A percentile compares a stretch with the other conserved stretches of the same genome.
Conservation (phyloP, 257 asterid genomes). For the Solanum pinnatisectum region DNA sequence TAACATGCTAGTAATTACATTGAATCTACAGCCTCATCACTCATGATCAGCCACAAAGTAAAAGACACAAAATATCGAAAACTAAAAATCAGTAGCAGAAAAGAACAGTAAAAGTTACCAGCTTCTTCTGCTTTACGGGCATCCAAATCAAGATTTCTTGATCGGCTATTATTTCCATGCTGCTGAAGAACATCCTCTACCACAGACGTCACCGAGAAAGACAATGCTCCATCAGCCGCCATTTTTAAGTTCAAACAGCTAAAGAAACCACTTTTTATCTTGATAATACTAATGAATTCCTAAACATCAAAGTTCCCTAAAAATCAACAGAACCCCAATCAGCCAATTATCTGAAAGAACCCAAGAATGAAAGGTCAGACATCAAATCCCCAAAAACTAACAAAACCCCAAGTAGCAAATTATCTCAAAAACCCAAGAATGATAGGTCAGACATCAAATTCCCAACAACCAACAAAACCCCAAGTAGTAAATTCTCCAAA, state of each 20-base stretch:
- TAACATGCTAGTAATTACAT: neutral
- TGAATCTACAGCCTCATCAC: neutral
- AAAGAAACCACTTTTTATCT: neutral
- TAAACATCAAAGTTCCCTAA: slow-evolving; percentile 13
- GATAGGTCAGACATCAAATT: neutral
- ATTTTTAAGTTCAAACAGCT: slow-evolving; percentile 9
- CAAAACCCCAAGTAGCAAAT: neutral
- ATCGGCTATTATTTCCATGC: slow-evolving; percentile 44
- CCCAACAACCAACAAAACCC: neutral
- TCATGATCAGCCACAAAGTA: neutral
- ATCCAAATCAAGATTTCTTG: slow-evolving; percentile 75
- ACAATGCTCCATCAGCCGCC: slow-evolving; percentile 48
- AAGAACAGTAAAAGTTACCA: slow-evolving; percentile 30
- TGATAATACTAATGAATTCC: neutral
- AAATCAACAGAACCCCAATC: neutral
- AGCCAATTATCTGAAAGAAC: neutral
- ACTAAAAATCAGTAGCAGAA: neutral
- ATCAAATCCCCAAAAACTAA: neutral
- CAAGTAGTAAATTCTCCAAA: neutral
- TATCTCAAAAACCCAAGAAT: neutral
- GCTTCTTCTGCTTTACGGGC: slow-evolving; percentile 95
- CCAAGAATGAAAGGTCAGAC: neutral
- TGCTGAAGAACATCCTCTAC: slow-evolving; percentile 97
- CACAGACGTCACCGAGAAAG: slow-evolving; percentile 76
- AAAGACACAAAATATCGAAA: neutral